Evolutionary conservation across 345 rosid genomes (phyloP).

Genomic region (Corymbia maculata): DNA sequence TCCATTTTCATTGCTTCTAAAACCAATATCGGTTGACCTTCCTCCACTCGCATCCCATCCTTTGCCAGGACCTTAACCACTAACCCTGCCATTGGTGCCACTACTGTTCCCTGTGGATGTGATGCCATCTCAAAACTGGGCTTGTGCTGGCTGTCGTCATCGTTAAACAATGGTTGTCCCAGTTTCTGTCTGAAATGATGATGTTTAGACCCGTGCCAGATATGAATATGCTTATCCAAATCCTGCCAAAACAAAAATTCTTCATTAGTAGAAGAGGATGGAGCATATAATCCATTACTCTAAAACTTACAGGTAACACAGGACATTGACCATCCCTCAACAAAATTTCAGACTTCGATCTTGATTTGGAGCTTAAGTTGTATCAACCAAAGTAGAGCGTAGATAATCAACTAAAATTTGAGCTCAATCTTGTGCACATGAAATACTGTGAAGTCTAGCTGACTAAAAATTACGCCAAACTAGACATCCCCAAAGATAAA

Average conservation of each 20-base stretch:
- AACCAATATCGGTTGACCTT: conserved; percentile 74
- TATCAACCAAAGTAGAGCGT: neutral
- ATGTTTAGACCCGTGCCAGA: conserved; percentile 65
- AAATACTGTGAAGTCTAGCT: neutral
- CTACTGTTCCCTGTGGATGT: conserved; percentile 57
- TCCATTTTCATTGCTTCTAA: conserved; percentile 99
- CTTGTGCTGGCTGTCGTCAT: conserved; percentile 37
- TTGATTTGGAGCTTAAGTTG: neutral
- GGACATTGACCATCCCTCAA: neutral
- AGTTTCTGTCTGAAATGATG: conserved; percentile 59
- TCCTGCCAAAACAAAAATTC: conserved; percentile 32
- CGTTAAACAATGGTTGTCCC: conserved; percentile 45
- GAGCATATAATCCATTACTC: neutral
- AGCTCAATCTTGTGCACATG: neutral
- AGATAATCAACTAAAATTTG: neutral
- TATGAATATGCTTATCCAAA: conserved; percentile 48
- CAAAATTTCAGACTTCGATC: neutral
- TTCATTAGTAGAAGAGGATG: neutral
- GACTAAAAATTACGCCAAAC: neutral
- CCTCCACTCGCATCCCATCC: conserved; percentile 62
- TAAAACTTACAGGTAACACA: neutral
- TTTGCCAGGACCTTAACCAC: conserved; percentile 76
- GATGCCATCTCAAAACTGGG: conserved; percentile 35
- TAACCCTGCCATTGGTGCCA: conserved; percentile 95
- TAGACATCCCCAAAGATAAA: too few relatives aligned